Evolutionary conservation across 1,284 basidiomycete species (phyloP), one percentile per base, ranked within the genome.

Genomic region (Singerocomus rubriflavus): DNA sequence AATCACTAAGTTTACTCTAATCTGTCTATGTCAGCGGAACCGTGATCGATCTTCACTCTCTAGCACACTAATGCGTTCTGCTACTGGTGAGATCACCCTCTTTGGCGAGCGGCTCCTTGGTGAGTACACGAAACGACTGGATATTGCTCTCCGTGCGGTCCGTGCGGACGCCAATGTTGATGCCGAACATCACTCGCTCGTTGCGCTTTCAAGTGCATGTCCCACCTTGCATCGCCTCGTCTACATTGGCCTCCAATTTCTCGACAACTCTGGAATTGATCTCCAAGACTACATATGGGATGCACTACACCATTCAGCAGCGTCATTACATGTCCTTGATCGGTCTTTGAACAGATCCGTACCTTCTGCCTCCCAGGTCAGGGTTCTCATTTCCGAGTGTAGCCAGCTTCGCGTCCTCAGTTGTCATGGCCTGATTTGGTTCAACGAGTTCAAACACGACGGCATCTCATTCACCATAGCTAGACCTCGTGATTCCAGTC

Each of bases 81-180:
- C 51, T 3, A 17, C 44, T 4, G 54, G 53, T 0, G 45, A 52
- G 33, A 47, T 46, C 7, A 53, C 50, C 9, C 3, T 55, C 7
- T 44, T 46, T 16, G 41, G 59, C 26, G 14, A 21, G 10, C 54
- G 39, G 21, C 51, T 60, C 4, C 36, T 71, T 6, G 68, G 68
- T 7, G 57, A 54, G 39, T 66, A 62, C 54, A 64, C 62, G 9
- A 60, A 67, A 34, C 66, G 72, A 27, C 54, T 72, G n/a, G 72
- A 72, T 50, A 51, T 73, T 16, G 63, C 53, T 11, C 52, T 71
- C 12, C 67, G 66, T 32, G 64, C 21, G 21, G 21, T 21, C n/a
- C n/a, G n/a, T n/a, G n/a, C n/a, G n/a, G 54, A 46, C 1, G 2
- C 25, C 17, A 11, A 39, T 8, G 11, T 17, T 10, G 17, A 31